Evolutionary conservation across 2,329 filamentous ascomycete species (phyloP), one percentile per base, ranked within the genome.

Genomic region (Talaromyces sp.): DNA sequence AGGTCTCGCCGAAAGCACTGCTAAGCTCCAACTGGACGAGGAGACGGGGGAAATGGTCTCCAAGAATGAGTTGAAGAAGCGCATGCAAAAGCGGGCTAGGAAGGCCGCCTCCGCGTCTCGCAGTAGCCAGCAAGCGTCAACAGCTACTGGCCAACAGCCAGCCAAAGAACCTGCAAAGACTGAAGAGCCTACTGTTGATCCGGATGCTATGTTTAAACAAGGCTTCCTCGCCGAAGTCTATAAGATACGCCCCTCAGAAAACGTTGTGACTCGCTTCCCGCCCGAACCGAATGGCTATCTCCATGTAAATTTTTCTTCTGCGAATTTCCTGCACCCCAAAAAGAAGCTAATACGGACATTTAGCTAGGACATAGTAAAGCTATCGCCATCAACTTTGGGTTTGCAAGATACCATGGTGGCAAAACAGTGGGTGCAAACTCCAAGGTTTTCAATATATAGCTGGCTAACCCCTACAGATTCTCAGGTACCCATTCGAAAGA

Each of bases 341-440:
- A n/a, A n/a, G n/a, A n/a, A n/a, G n/a, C n/a, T n/a, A n/a, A n/a
- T n/a, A n/a, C n/a, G n/a, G n/a, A n/a, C 58, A 60, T 54, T 26
- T 60, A 60, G 58, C 54, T 60, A 61, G 93, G 93, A n/a, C 95
- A 98, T 73, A 90, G 89, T 65, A 98, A 98, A 79, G 93, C 95
- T 24, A 97, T 98, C 74, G 89, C 91, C 0, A 87, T 98, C 75
- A 97, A 98, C 77, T 98, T 98, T 77, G 93, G 93, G 4, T 98
- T 97, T 73, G 93, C 95, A 14, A 86, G 85, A 69, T 87, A 87
- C 70, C 90, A 96, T 72, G 89, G 89, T 41, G 93, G 93, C 61
- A 60, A 62, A 64, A 61, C 59, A 19, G 59, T 61, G 43, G 55
- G 59, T 9, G n/a, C 6, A 27, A 27, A 27, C 26, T 27, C 17